Evolutionary conservation across 345 rosid genomes (phyloP).

Genomic region (Syzygium oleosum): DNA sequence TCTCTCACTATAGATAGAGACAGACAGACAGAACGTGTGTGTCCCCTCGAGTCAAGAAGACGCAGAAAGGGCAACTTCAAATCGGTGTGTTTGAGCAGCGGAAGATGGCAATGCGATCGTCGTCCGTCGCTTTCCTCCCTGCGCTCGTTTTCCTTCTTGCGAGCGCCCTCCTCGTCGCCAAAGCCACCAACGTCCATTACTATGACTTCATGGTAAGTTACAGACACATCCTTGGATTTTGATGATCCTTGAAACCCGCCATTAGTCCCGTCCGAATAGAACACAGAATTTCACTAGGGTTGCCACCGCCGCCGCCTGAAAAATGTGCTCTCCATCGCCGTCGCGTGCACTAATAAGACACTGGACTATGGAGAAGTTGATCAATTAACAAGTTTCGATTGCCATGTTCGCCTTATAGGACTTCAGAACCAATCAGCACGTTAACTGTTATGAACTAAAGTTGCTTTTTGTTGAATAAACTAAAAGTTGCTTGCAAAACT

Average conservation of each 20-base stretch:
- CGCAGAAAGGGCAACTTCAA: not conserved
- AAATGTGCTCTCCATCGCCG: not conserved
- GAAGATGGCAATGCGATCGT: not conserved
- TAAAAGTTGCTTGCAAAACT: not conserved
- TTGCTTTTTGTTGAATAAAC: not conserved
- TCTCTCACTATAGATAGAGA: not conserved
- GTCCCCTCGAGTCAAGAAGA: not conserved
- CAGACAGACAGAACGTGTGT: not conserved
- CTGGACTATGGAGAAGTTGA: not conserved
- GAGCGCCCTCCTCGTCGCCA: not conserved
- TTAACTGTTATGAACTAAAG: not conserved
- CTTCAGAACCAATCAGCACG: not conserved
- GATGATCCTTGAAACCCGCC: not conserved
- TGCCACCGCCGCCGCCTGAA: not conserved
- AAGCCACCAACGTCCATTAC: not conserved
- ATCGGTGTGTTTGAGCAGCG: not conserved
- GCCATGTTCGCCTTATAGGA: not conserved
- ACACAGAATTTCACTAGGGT: not conserved
- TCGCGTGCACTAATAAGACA: not conserved
- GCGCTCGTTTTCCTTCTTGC: not conserved
- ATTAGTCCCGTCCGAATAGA: not conserved
- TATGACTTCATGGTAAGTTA: not conserved
- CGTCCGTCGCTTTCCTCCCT: not conserved
- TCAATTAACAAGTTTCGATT: not conserved
- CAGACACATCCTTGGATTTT: not conserved